phyloP scores from a whole-genome alignment of 768 basidiomycete species.

The Pholiota molesta region DNA sequence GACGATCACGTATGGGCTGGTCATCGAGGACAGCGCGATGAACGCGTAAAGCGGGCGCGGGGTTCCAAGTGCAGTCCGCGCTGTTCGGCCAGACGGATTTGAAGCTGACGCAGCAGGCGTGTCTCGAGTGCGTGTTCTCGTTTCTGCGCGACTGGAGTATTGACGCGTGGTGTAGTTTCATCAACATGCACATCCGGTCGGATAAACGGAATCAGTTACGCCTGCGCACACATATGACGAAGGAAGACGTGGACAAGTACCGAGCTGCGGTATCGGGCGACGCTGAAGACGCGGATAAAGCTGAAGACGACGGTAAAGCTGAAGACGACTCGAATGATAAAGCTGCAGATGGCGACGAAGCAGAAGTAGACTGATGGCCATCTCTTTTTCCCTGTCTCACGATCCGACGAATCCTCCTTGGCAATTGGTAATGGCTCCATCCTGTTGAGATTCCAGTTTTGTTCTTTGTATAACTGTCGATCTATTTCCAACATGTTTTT shows the following conservation, averaged over 20 bases:
- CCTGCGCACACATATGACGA: slow-evolving; percentile 11
- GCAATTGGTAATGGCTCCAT: too few species aligned
- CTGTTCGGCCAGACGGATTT: background rate
- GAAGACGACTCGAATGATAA: too few species aligned
- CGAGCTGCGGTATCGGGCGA: background rate
- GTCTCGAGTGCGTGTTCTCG: slow-evolving; percentile 10
- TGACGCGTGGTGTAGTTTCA: slow-evolving; percentile 5
- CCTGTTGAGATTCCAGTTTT: too few species aligned
- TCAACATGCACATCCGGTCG: slow-evolving; percentile 16
- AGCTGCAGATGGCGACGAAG: too few species aligned
- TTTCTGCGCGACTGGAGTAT: background rate
- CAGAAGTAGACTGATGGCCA: too few species aligned
- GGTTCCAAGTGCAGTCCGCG: slow-evolving; percentile 4
- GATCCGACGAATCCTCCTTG: too few species aligned
- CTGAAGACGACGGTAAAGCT: background rate
- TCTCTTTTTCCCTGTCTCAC: too few species aligned
- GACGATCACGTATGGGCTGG: background rate
- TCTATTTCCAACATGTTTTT: too few species aligned
- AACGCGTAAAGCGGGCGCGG: background rate
- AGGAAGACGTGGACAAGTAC: background rate
- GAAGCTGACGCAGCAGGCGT: background rate
- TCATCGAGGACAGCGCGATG: background rate
- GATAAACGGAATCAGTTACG: slow-evolving; percentile 17
- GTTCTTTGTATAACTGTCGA: too few species aligned
- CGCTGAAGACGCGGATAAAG: background rate